Percentiles rank a stretch among this genome's conserved stretches.
These are phyloP conservation scores for Ceratobasidium sp. DNA, from an alignment of 1,284 basidiomycete species.

Conservation along the genomic window DNA sequence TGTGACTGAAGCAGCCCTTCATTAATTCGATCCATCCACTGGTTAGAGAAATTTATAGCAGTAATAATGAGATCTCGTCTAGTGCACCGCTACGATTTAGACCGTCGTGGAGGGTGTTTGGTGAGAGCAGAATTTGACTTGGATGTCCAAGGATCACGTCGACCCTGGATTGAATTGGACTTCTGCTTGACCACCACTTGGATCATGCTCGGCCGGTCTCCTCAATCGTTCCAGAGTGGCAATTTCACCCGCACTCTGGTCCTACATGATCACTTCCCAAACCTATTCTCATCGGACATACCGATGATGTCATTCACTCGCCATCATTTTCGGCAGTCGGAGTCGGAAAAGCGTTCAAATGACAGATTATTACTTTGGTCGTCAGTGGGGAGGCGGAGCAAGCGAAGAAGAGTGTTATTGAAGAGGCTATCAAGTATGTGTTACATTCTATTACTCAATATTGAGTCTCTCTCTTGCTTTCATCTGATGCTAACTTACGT, in stretches of 20 bases:
- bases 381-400: constrained; percentile 77
- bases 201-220: constrained; percentile 25
- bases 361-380: constrained; percentile 89
- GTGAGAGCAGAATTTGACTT: too few relatives aligned
- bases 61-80: too few relatives aligned
- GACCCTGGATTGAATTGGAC: too few relatives aligned
- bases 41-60: too few relatives aligned
- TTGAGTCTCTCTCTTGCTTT: not conserved
- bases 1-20: too few relatives aligned
- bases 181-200: not conserved
- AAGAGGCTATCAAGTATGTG: constrained; percentile 83
- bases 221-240: constrained; percentile 3
- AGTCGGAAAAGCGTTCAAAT: constrained; percentile 88
- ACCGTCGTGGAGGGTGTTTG: too few relatives aligned
- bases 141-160: too few relatives aligned
- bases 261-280: constrained; percentile 64
- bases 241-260: not conserved
- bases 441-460: not conserved
- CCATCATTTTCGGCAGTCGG: constrained; percentile 91
- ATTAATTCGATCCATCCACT: too few relatives aligned
- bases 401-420: constrained; percentile 74
- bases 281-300: constrained; percentile 91
- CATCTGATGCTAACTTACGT: not conserved
- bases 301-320: constrained; percentile 83
- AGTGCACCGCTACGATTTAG: too few relatives aligned